Evolutionary conservation across 31 red algal genomes (phyloP).

Genomic region (Odonthalia washingtoniensis): DNA sequence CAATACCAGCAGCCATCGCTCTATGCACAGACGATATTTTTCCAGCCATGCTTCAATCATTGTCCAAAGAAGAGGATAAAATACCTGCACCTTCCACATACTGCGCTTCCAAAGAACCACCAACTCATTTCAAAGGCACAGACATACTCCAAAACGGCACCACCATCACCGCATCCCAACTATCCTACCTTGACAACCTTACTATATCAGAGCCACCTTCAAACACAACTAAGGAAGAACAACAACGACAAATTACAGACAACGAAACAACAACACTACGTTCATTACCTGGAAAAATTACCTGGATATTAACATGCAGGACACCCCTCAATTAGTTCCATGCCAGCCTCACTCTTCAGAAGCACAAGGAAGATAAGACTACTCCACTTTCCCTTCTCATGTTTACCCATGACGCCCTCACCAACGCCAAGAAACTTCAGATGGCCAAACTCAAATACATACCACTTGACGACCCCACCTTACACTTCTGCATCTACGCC

Average conservation of each 20-base stretch:
- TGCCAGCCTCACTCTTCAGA: constrained; percentile 31
- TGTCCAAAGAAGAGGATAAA: constrained; percentile 2
- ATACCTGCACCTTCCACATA: background rate
- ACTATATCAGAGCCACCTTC: background rate
- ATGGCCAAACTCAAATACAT: background rate
- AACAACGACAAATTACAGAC: background rate
- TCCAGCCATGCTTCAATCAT: background rate
- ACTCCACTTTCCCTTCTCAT: background rate
- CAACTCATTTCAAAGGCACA: constrained; percentile 42
- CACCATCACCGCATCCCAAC: constrained; percentile 4
- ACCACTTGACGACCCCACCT: constrained; percentile 5
- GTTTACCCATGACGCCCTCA: background rate
- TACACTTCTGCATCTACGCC: too few species aligned
- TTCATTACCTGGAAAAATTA: constrained; percentile 36
- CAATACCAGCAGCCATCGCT: background rate
- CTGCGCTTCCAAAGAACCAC: background rate
- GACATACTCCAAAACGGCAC: background rate
- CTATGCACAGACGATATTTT: constrained; percentile 38
- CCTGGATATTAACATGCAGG: background rate
- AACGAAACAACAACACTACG: background rate
- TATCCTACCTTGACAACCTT: background rate
- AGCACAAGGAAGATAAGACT: background rate
- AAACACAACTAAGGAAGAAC: too few species aligned
- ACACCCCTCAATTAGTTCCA: background rate
- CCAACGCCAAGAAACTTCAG: background rate